phyloP scores from a whole-genome alignment of 139 green algal species.

The Volvox africanus region DNA sequence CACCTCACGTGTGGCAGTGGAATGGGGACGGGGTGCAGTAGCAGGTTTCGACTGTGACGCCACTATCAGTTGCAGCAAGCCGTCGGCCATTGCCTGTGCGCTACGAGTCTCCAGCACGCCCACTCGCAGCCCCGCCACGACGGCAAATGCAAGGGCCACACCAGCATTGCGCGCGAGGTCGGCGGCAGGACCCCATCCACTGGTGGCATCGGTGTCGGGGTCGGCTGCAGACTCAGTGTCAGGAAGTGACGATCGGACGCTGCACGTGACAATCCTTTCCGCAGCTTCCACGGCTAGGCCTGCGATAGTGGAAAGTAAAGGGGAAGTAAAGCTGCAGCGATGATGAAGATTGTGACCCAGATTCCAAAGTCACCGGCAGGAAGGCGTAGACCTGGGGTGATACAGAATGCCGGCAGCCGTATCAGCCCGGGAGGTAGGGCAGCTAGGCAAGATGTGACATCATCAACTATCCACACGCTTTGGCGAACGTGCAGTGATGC shows the following conservation, averaged over 20 bases:
- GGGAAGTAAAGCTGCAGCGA: too few relatives aligned
- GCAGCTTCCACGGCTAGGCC: conserved; percentile 14
- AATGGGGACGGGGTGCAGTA: neutral
- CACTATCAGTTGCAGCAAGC: neutral
- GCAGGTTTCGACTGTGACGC: neutral
- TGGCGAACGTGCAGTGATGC: too few relatives aligned
- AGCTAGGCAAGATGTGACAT: too few relatives aligned
- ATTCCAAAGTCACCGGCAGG: too few relatives aligned
- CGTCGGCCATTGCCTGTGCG: conserved; percentile 26
- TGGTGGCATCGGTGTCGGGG: neutral
- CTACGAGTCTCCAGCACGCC: conserved; percentile 8
- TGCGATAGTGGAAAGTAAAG: neutral
- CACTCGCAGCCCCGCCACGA: conserved; percentile 7
- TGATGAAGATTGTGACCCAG: too few relatives aligned
- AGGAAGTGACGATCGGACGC: neutral
- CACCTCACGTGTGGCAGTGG: too few relatives aligned
- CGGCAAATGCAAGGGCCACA: conserved; percentile 1
- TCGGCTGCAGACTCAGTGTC: neutral
- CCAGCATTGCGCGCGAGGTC: neutral
- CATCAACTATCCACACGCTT: too few relatives aligned
- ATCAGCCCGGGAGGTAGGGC: too few relatives aligned
- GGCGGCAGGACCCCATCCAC: neutral
- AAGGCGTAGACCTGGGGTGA: too few relatives aligned
- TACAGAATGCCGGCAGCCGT: too few relatives aligned
- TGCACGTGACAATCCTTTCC: neutral